phyloP scores from a whole-genome alignment of 768 basidiomycete genomes.

The Macrolepiota dolichaula region DNA sequence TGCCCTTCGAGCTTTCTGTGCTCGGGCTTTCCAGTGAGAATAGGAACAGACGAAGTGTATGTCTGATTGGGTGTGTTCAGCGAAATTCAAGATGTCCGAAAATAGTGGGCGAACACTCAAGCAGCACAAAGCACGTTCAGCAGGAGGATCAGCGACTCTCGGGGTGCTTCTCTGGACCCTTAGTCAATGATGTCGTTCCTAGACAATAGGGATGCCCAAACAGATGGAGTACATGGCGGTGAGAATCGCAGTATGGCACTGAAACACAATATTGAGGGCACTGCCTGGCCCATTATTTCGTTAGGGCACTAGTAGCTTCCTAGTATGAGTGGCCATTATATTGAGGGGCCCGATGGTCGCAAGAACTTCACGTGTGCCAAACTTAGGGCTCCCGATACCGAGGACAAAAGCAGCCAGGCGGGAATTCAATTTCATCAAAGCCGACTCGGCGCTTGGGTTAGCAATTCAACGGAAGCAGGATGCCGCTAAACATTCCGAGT shows the following conservation, averaged over 20 bases:
- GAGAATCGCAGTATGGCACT: slow-evolving; percentile 3
- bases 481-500: background rate
- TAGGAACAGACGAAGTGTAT: background rate
- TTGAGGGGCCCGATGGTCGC: background rate
- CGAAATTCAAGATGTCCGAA: background rate
- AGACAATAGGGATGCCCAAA: background rate
- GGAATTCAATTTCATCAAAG: background rate
- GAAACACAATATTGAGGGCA: background rate
- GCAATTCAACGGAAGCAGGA: background rate
- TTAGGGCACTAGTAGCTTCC: background rate
- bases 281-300: no score
- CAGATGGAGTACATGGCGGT: background rate
- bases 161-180: background rate
- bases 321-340: background rate
- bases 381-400: background rate
- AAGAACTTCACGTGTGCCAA: background rate
- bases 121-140: background rate
- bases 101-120: background rate
- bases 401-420: background rate
- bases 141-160: background rate
- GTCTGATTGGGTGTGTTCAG: background rate
- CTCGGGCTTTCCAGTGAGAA: background rate
- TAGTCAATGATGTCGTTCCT: background rate
- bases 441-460: background rate
- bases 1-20: background rate